Base-by-base conservation (phyloP, 805 yeast species). In the Ogataea paraovalis region DNA sequence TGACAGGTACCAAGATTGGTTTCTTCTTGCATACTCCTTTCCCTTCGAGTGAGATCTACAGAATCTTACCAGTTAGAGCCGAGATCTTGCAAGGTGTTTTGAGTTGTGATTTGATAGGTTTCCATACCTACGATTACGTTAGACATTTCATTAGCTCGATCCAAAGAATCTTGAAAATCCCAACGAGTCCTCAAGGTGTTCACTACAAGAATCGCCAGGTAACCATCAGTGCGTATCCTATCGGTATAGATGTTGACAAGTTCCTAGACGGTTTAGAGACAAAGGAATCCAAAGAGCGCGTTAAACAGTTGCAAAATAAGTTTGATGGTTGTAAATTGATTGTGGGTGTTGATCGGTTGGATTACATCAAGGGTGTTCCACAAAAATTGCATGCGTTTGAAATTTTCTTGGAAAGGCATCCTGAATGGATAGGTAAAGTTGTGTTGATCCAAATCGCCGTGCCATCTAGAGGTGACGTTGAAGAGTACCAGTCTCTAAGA, bases 101-200 rank as follows among this genome's bases (percentile, higher is more conserved):
- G 61, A 85, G 94, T 58, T 92, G 98, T 70, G 96, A 94, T 64
- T 75, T 95, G 59, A 82, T 94, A 61, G 99, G 99, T 0, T 94
- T 94, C 77, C 99, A 94, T 67, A 94, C 99, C n/a, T 95, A 94
- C 66, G 99, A 94, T 66, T 94, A 94, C 62, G 98, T 96, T 12
- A 78, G 99, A 57, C 99, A 94, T 72, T 94, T 95, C 69, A 69
- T 95, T 45, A 85, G 95, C 18, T 83, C 96, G 1, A 96, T 94
- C 10, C 83, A 90, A 49, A 76, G 96, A 47, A 86, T 94, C 18
- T 75, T 94, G 45, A 78, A 87, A 51, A 80, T 90, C 7, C 84
- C 83, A 43, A 90, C 97, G 0, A 74, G 86, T 51, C 99, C 99
- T 3, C 91, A 90, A 54, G 96, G 97, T 18, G 87, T 94, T 18